Base-by-base conservation (phyloP, 2,329 filamentous ascomycete genomes). In the Capronia epimyces region DNA sequence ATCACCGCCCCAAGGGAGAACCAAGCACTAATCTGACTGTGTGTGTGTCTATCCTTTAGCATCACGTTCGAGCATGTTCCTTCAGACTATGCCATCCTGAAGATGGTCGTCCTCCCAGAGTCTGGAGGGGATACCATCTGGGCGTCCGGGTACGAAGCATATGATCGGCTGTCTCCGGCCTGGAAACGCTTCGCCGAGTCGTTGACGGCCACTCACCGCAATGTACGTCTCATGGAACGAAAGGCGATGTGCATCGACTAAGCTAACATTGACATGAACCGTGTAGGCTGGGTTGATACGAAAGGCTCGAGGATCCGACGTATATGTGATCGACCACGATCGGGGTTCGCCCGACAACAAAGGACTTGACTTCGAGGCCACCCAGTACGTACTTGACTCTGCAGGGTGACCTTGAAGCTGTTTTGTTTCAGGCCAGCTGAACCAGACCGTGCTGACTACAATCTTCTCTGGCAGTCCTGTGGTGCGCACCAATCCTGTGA, bases 101-200 rank as follows among this genome's bases (percentile, higher is more conserved):
- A 50, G 13, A 56, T 56, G 53, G 49, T 52, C 46, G 53, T 52
- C 29, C 52, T 51, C 22, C 51, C 51, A 1, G 49, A 49, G 53
- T 79, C 75, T 0, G 80, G 80, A 5, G 60, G 59, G 21, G 78
- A 83, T 64, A 84, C 83, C 0, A 73, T 86, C 5, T 86, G 82
- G 81, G 82, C 81, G 0, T 82, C 79, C 1, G 81, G 80, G 0
- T 85, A 84, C 61, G 81, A 85, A 59, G 65, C 83, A 13, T 86
- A 83, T 60, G 81, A 84, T 41, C n/a, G 18, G 10, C 7, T n/a
- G n/a, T 31, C 15, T 37, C 16, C 21, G 16, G 9, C 42, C 15
- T 31, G 12, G 13, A 18, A n/a, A 6, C 6, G 32, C 6, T 15
- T 36, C n/a, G 13, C 16, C 16, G 32, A 36, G 32, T 6, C 6